phyloP scores from a whole-genome alignment of 2,329 filamentous ascomycete genomes.

The Lomentospora prolificans region DNA sequence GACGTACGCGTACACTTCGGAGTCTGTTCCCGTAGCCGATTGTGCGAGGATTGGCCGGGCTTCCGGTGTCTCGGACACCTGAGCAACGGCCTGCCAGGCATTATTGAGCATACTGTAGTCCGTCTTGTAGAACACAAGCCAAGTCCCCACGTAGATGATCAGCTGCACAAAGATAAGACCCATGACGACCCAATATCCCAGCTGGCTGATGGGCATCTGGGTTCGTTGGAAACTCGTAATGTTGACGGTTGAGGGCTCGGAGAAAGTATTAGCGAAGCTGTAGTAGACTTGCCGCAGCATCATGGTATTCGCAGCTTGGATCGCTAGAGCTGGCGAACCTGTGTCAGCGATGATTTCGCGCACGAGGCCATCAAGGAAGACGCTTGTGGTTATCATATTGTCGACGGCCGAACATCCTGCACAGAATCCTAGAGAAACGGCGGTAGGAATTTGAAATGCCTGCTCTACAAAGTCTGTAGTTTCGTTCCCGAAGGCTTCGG shows the following conservation, averaged over 20 bases:
- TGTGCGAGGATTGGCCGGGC: background rate
- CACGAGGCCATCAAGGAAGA: background rate
- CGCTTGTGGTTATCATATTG: background rate
- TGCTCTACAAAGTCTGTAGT: background rate
- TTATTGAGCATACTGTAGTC: background rate
- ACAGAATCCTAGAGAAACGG: background rate
- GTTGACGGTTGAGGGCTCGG: background rate
- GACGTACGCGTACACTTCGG: background rate
- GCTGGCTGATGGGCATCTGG: background rate
- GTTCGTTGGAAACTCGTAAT: background rate
- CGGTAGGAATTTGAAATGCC: background rate
- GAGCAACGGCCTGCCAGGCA: background rate
- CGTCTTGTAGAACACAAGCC: background rate
- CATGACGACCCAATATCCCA: background rate
- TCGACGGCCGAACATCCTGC: background rate
- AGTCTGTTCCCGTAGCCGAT: background rate
- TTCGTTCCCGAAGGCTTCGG: background rate
- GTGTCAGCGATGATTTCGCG: background rate
- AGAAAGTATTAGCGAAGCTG: background rate
- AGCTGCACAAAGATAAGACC: background rate
- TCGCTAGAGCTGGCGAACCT: background rate
- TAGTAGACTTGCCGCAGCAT: background rate
- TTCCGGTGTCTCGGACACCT: background rate
- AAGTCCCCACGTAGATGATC: background rate
- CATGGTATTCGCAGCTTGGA: background rate